phyloP scores from a whole-genome alignment of 2,329 filamentous ascomycete species.

The Monilinia aucupariae region DNA sequence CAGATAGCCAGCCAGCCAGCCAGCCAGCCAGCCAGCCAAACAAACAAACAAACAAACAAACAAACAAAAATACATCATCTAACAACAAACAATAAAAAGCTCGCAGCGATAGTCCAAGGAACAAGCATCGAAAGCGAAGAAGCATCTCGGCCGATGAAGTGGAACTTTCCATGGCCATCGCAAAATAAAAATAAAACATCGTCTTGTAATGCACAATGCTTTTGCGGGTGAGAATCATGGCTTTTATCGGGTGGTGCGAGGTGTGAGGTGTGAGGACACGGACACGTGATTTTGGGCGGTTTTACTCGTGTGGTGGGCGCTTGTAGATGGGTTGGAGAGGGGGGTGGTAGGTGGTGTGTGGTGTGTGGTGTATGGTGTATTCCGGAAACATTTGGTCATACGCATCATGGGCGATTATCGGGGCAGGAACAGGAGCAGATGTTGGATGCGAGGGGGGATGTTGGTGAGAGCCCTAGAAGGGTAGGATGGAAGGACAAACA shows the following conservation, averaged over 20 bases:
- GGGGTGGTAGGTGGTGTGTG: neutral
- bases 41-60: too few species aligned
- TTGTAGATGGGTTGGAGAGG: neutral
- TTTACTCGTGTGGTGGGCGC: neutral
- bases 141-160: conserved; percentile 6
- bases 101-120: neutral
- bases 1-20: too few species aligned
- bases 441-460: neutral
- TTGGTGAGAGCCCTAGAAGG: conserved; percentile 1
- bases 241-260: neutral
- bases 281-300: conserved; percentile 2
- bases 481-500: neutral
- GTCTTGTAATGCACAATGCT: too few species aligned
- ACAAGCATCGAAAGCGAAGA: neutral
- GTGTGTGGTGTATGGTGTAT: neutral
- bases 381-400: neutral
- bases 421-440: neutral
- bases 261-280: too few species aligned
- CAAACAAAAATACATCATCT: neutral
- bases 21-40: too few species aligned
- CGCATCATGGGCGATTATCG: conserved; percentile 1
- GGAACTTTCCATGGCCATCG: neutral
- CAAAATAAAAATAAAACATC: too few species aligned
- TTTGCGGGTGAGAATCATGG: neutral
- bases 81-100: neutral